Evolutionary conservation across 768 basidiomycete species (phyloP).

Genomic region (Dictyophora rubrovolvata): DNA sequence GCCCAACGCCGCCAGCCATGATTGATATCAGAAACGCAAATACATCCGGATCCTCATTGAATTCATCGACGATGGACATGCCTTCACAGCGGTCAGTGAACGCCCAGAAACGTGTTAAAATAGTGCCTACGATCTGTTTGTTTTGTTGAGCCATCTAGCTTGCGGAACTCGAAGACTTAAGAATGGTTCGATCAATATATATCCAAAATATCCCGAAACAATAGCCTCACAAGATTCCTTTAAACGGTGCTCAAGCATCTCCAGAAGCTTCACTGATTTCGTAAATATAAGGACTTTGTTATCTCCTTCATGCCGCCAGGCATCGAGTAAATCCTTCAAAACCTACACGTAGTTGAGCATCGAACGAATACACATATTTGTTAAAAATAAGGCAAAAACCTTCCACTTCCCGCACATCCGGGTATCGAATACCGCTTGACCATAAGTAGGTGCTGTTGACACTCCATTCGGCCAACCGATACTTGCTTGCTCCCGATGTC

Average conservation of each 20-base stretch:
- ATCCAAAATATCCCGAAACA: neutral
- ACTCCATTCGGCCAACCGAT: constrained; percentile 44
- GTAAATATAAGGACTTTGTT: constrained; percentile 95
- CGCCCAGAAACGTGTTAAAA: too few relatives aligned
- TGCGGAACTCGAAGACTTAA: constrained; percentile 48
- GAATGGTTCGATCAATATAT: constrained; percentile 19
- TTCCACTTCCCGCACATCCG: constrained; percentile 79
- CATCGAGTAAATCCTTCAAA: constrained; percentile 51
- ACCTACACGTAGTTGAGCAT: constrained; percentile 33
- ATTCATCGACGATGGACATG: constrained; percentile 78
- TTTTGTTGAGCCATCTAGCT: constrained; percentile 70
- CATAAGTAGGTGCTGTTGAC: constrained; percentile 41
- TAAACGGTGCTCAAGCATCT: constrained; percentile 75
- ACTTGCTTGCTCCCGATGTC: constrained; percentile 54
- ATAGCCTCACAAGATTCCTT: constrained; percentile 35
- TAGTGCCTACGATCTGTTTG: constrained; percentile 49
- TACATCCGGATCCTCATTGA: constrained; percentile 61
- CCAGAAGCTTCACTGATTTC: constrained; percentile 81
- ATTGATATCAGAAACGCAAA: constrained; percentile 87
- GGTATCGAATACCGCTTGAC: constrained; percentile 49
- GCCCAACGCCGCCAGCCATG: constrained; percentile 81
- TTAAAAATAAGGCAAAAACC: constrained; percentile 26
- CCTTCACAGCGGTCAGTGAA: constrained; percentile 31
- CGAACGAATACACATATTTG: neutral
- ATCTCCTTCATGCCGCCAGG: constrained; percentile 51